A percentile compares a stretch with the other conserved stretches of the same genome.
Evolutionary conservation across 345 rosid genomes (phyloP).

Genomic region (Populus tremula): DNA sequence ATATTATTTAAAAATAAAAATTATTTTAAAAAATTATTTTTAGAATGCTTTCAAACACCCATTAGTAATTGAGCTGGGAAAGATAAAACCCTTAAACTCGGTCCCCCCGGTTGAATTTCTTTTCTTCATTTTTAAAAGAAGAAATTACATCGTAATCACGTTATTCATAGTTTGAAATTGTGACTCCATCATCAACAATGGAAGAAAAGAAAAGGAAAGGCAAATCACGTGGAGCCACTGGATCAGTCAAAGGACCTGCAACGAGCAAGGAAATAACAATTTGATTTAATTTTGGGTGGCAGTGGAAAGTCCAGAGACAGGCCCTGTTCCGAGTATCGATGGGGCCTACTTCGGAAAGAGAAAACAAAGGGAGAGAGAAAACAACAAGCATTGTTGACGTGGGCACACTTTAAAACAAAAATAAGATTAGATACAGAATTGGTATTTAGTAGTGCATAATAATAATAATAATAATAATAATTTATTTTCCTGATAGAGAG

Average conservation of each 20-base stretch:
- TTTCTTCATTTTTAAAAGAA: not conserved
- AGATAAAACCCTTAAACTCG: too few species aligned
- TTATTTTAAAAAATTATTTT: too few species aligned
- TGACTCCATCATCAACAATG: not conserved
- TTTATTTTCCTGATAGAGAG: not conserved
- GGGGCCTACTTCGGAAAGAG: not conserved
- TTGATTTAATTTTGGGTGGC: not conserved
- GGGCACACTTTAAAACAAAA: not conserved
- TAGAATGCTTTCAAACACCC: too few species aligned
- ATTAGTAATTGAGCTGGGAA: too few species aligned
- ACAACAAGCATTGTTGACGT: not conserved
- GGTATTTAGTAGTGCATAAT: too few species aligned
- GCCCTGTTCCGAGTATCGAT: not conserved
- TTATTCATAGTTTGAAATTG: not conserved
- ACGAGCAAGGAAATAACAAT: not conserved
- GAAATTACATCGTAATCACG: not conserved
- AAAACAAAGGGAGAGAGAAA: not conserved
- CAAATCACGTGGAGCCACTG: not conserved
- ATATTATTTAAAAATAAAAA: too few species aligned
- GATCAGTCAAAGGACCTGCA: not conserved
- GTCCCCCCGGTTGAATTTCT: not conserved
- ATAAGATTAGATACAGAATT: not conserved
- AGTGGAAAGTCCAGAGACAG: not conserved
- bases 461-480: too few species aligned
- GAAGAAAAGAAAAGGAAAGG: not conserved